Evolutionary conservation across 2,329 filamentous ascomycete species (phyloP).

Genomic region (Arthrobotrys megalospora): DNA sequence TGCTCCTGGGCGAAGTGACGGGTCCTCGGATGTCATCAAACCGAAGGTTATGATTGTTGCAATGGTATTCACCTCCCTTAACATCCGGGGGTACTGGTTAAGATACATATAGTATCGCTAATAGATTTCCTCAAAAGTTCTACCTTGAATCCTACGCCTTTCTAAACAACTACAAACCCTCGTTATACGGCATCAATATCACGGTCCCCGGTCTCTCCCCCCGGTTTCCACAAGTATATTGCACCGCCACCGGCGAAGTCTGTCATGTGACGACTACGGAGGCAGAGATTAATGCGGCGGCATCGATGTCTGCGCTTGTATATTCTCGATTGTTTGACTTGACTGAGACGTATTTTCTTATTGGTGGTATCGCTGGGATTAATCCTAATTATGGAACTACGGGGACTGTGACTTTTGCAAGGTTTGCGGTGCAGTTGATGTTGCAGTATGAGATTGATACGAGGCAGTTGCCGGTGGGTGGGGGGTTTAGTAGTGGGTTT

Average conservation of each 20-base stretch:
- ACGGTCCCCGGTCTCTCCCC: constrained; percentile 76
- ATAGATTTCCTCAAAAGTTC: constrained; percentile 70
- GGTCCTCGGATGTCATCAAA: constrained; percentile 65
- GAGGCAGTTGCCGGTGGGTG: constrained; percentile 75
- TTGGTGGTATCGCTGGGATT: constrained; percentile 81
- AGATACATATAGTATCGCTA: neutral
- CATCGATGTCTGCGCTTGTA: constrained; percentile 76
- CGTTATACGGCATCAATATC: constrained; percentile 71
- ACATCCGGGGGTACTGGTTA: neutral
- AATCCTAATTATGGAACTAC: constrained; percentile 79
- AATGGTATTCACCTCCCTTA: constrained; percentile 70
- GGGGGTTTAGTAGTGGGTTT: constrained; percentile 37
- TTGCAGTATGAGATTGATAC: constrained; percentile 83
- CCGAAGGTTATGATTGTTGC: constrained; percentile 77
- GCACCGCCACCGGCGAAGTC: constrained; percentile 74
- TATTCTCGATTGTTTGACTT: constrained; percentile 77
- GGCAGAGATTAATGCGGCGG: constrained; percentile 81
- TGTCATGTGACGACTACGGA: constrained; percentile 80
- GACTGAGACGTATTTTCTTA: constrained; percentile 77
- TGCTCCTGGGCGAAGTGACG: neutral
- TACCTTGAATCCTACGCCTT: constrained; percentile 75
- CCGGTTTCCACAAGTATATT: constrained; percentile 77
- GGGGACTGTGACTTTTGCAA: constrained; percentile 77
- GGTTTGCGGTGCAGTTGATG: constrained; percentile 80
- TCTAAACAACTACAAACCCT: constrained; percentile 74